Base-by-base conservation (phyloP, 1,284 basidiomycete species). In the Garcileccinum viscosum region DNA sequence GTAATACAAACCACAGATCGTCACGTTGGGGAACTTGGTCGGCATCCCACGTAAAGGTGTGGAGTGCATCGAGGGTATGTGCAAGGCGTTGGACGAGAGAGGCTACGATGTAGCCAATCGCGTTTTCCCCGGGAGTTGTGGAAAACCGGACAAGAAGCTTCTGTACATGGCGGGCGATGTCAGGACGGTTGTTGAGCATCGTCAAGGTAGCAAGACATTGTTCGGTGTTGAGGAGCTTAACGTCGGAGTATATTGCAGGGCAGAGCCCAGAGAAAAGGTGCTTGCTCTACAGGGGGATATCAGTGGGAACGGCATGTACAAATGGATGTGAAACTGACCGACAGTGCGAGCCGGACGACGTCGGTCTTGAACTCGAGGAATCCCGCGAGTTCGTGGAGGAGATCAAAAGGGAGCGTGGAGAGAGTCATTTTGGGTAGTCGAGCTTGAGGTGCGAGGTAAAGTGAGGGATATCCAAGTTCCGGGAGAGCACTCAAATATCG, bases 1-100 rank as follows among this genome's bases (percentile, higher is more conserved):
- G 86, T 71, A 93, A 81, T 66, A 88, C 87, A 70, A 90, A 86
- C 91, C 91, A 93, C 89, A 93, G 90, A 70, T 90, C 88, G 71
- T 93, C 92, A 69, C 87, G 82, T 44, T 84, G 86, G 3, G 91
- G 86, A 40, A 88, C 79, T 73, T 91, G 90, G 65, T 90, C 88
- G 5, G 86, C 89, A 69, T 89, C 89, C 91, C 91, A 93, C 38
- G 86, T 80, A 73, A 93, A 93, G 14, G 82, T 86, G 38, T 83
- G 81, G 62, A 93, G 82, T 27, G 89, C 89, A 66, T 93, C 91
- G 56, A 93, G 79, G 58, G 82, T 78, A 71, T 75, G 81, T 33
- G 87, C 86, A 8, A 84, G 82, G 27, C 82, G 75, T 17, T 83
- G 77, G 37, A 90, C 81, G 5, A 87, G 84, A n/a, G 79, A 75